Conservation (phyloP, 768 basidiomycete species). For the Coprinellus aureogranulatus region DNA sequence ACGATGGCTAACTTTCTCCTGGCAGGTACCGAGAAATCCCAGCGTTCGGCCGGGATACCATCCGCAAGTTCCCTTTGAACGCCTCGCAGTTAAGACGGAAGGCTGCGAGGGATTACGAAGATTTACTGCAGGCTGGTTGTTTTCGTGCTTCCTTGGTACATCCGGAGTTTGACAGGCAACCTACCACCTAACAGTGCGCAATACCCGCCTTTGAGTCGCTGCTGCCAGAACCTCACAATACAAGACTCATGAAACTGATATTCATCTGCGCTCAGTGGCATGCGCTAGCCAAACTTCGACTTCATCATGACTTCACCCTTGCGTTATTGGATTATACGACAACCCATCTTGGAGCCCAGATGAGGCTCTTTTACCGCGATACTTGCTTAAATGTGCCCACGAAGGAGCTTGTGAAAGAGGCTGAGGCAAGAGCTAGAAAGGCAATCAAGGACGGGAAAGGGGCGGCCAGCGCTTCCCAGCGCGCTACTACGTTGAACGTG, state of each 20-base stretch:
- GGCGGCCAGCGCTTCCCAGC: background rate
- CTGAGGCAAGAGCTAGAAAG: background rate
- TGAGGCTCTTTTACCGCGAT: background rate
- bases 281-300: constrained; percentile 8
- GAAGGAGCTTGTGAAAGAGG: background rate
- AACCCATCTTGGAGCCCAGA: background rate
- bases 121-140: constrained; percentile 29
- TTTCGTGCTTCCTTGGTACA: constrained; percentile 11
- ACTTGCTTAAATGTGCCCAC: background rate
- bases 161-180: background rate
- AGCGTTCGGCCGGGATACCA: constrained; percentile 10
- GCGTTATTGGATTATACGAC: background rate
- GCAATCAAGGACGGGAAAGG: background rate
- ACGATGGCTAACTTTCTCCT: constrained; percentile 1
- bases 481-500: background rate
- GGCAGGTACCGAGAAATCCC: constrained; percentile 1
- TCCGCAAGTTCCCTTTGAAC: constrained; percentile 24
- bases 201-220: constrained; percentile 9
- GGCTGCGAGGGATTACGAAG: constrained; percentile 31
- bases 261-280: constrained; percentile 6
- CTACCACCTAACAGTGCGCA: constrained; percentile 1
- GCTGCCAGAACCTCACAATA: constrained; percentile 1
- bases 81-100: constrained; percentile 24
- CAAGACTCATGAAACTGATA: background rate
- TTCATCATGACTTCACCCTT: constrained; percentile 6